Evolutionary conservation across 345 rosid species (phyloP).

Genomic region (Gossypium turneri): DNA sequence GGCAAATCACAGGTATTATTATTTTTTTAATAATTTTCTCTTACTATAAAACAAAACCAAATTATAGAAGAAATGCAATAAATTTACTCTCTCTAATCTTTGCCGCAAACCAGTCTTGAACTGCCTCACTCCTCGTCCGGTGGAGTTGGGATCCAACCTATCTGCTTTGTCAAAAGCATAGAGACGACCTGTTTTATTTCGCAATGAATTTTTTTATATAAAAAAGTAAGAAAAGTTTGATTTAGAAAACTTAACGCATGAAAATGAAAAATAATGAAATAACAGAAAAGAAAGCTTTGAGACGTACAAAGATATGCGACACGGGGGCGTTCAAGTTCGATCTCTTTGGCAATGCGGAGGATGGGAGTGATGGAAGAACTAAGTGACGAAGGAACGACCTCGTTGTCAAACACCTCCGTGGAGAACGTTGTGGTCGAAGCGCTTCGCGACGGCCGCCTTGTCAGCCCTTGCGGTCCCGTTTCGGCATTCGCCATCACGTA

Average conservation of each 20-base stretch:
- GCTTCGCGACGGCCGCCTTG: slow-evolving; percentile 86
- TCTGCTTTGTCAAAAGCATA: slow-evolving; percentile 76
- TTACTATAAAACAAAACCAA: background rate
- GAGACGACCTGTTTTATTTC: slow-evolving; percentile 45
- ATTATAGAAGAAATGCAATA: slow-evolving; percentile 36
- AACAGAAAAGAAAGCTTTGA: slow-evolving; percentile 15
- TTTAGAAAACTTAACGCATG: slow-evolving; percentile 20
- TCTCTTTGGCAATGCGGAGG: slow-evolving; percentile 74
- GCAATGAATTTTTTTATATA: background rate
- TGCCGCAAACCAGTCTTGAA: slow-evolving; percentile 63
- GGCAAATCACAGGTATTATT: background rate
- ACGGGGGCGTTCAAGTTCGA: slow-evolving; percentile 92
- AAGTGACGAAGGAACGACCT: slow-evolving; percentile 90
- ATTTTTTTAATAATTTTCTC: background rate
- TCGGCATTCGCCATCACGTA: slow-evolving; percentile 5
- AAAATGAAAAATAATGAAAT: slow-evolving; percentile 11
- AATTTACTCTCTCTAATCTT: slow-evolving; percentile 58
- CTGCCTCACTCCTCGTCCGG: slow-evolving; percentile 70
- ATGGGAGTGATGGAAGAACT: slow-evolving; percentile 53
- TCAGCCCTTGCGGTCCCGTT: slow-evolving; percentile 41
- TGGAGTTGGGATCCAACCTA: slow-evolving; percentile 53
- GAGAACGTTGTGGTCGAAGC: slow-evolving; percentile 82
- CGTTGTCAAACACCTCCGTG: slow-evolving; percentile 88
- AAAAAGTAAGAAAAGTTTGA: background rate
- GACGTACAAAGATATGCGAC: slow-evolving; percentile 88